A percentile compares a stretch with the other conserved stretches of the same genome.
Evolutionary conservation across 345 rosid species (phyloP).

Genomic region (Boechera stricta): DNA sequence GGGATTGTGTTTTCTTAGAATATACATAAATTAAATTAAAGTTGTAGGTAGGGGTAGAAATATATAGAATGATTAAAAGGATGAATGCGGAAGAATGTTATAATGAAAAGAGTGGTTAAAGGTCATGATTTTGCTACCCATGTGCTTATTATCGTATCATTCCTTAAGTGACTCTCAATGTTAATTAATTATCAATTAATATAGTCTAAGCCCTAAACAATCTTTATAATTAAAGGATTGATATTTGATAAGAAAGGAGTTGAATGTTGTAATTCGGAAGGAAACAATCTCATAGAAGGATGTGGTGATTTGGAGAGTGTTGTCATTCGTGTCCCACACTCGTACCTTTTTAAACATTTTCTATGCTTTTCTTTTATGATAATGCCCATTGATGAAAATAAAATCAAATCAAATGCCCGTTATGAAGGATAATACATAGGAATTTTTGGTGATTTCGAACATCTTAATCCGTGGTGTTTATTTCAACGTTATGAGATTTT

Average conservation of each 20-base stretch:
- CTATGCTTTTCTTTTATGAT: too few relatives aligned
- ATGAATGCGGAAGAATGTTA: constrained; percentile 21
- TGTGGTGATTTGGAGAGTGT: constrained; percentile 31
- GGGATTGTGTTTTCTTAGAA: background rate
- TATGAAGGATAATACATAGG: too few relatives aligned
- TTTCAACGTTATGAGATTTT: too few relatives aligned
- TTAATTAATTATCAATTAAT: background rate
- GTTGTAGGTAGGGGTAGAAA: background rate
- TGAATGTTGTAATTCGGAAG: constrained; percentile 7
- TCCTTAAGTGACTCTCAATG: background rate
- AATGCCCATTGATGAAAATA: too few relatives aligned
- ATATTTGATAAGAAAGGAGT: background rate
- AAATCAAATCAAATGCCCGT: too few relatives aligned
- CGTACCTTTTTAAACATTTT: too few relatives aligned
- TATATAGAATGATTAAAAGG: constrained; percentile 9
- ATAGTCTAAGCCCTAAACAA: too few relatives aligned
- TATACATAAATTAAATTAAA: background rate
- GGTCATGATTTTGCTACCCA: constrained; percentile 32
- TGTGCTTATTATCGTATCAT: constrained; percentile 12
- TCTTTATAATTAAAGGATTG: background rate
- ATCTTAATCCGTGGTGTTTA: too few relatives aligned
- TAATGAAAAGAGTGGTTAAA: constrained; percentile 30
- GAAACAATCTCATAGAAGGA: background rate
- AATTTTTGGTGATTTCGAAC: too few relatives aligned
- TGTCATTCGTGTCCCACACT: background rate